Evolutionary conservation across 208 protist species (phyloP).

Genomic region (Trypanosoma melophagium): DNA sequence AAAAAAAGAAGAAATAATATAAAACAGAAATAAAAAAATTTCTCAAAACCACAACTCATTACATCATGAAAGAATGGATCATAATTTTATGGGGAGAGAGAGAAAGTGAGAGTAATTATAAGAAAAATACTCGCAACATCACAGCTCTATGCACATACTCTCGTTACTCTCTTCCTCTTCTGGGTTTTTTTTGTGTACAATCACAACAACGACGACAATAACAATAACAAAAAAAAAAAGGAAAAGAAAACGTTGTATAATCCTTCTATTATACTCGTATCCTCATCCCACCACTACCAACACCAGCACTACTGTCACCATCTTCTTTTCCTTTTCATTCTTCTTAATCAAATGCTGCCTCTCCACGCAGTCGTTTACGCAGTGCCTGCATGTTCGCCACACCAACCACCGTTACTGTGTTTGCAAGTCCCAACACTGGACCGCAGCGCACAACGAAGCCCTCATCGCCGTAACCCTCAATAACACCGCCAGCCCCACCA

Average conservation of each 20-base stretch:
- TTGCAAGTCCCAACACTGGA: conserved; percentile 59
- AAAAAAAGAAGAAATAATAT: too few relatives aligned
- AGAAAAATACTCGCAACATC: too few relatives aligned
- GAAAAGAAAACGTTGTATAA: background rate
- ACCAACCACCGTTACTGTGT: conserved; percentile 65
- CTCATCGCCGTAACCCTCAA: conserved; percentile 70
- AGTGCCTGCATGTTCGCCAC: conserved; percentile 52
- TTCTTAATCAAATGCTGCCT: conserved; percentile 17
- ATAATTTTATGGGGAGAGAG: too few relatives aligned
- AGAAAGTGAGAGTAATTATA: too few relatives aligned
- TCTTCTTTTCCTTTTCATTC: background rate
- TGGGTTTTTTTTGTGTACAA: too few relatives aligned
- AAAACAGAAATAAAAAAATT: too few relatives aligned
- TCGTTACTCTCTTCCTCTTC: too few relatives aligned
- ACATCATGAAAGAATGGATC: too few relatives aligned
- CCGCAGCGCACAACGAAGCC: conserved; percentile 74
- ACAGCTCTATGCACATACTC: too few relatives aligned
- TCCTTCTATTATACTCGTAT: background rate
- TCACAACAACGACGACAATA: background rate
- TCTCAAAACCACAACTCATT: too few relatives aligned
- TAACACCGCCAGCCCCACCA: conserved; percentile 22
- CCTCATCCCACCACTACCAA: background rate
- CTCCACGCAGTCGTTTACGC: conserved; percentile 61
- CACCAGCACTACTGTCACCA: background rate
- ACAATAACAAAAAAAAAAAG: conserved; percentile 4